Evolutionary conservation across 345 rosid species (phyloP).

Genomic region (Eucalyptus regnans): DNA sequence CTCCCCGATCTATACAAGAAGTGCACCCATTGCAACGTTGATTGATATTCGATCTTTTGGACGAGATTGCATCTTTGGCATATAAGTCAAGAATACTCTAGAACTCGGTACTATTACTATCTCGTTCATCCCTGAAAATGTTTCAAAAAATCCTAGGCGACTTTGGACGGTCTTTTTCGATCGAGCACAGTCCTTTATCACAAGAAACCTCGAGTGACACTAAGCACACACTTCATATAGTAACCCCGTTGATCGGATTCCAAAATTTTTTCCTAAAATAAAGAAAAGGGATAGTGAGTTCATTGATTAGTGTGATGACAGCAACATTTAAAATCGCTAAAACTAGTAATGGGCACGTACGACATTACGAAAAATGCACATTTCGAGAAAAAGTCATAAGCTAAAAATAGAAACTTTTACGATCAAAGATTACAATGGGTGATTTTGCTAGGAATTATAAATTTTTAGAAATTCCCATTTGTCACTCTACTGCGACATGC

Average conservation of each 20-base stretch:
- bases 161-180: no score
- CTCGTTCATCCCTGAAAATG: no score
- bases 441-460: background rate
- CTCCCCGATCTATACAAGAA: no score
- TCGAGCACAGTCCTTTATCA: fast-evolving
- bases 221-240: no score
- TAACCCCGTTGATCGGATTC: fast-evolving
- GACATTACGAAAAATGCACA: background rate
- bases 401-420: background rate
- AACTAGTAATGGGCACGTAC: background rate
- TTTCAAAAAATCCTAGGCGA: fast-evolving
- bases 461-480: background rate
- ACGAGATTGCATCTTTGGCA: fast-evolving
- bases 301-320: background rate
- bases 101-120: fast-evolving
- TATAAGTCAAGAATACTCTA: no score
- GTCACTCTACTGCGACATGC: background rate
- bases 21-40: no score
- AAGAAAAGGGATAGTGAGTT: no score
- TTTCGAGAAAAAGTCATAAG: background rate
- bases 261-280: no score
- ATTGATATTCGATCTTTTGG: fast-evolving
- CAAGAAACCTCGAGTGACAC: fast-evolving
- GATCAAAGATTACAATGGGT: fast-evolving
- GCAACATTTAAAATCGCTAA: no score